These are phyloP conservation scores for Agastache rugosa DNA, from an alignment of 257 asterid genomes.

Conservation along the genomic window DNA sequence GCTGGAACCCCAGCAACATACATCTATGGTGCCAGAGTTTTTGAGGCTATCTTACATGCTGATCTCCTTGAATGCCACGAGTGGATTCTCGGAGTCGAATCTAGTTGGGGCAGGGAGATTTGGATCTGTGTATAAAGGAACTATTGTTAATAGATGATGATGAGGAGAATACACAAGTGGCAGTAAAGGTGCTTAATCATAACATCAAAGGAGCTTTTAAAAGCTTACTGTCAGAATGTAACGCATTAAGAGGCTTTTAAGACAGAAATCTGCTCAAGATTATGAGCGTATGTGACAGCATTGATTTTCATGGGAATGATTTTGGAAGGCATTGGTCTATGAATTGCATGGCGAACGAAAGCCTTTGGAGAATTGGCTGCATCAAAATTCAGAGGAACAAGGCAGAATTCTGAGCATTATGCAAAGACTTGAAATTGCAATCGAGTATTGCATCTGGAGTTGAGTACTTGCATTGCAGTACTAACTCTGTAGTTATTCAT, in stretches of 20 bases:
- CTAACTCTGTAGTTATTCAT: conserved; percentile 29
- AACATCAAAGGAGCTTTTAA: neutral
- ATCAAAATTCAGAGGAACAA: neutral
- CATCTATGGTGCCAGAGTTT: too few relatives aligned
- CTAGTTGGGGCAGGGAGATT: too few relatives aligned
- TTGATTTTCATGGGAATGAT: neutral
- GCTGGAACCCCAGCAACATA: too few relatives aligned
- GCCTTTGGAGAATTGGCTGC: neutral
- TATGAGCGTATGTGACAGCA: neutral
- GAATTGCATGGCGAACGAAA: neutral
- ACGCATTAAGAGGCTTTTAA: neutral
- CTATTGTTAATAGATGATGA: neutral
- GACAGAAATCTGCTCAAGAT: conserved; percentile 2
- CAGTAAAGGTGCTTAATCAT: conserved; percentile 13
- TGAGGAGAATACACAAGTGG: neutral
- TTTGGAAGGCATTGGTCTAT: neutral
- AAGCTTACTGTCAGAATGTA: neutral
- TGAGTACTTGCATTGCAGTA: conserved; percentile 23
- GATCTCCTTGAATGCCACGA: too few relatives aligned
- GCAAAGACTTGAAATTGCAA: conserved; percentile 22
- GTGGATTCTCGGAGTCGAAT: too few relatives aligned
- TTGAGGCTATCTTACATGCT: too few relatives aligned
- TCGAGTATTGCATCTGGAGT: conserved; percentile 33
- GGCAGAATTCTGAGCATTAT: neutral
- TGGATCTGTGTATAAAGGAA: too few relatives aligned